Evolutionary conservation across 345 rosid species (phyloP).

Genomic region (Murraya koenigii): DNA sequence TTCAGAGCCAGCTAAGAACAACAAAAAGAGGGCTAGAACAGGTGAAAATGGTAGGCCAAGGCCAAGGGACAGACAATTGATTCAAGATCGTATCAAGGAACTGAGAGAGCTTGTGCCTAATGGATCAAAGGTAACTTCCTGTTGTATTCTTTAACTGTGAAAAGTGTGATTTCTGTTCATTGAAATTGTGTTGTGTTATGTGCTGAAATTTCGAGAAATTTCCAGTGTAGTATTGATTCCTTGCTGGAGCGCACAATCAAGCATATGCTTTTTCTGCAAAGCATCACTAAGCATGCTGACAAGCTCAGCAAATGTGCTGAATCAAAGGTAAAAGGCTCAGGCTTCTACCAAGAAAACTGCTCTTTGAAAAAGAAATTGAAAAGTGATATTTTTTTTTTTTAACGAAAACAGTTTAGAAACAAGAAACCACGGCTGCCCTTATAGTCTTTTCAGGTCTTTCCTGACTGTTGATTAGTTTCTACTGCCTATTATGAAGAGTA

Average conservation of each 20-base stretch:
- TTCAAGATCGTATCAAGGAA: conserved; percentile 97
- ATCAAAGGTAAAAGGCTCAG: conserved; percentile 45
- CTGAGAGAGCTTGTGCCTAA: conserved; percentile 93
- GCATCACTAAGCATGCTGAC: conserved; percentile 83
- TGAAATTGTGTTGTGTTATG: conserved; percentile 8
- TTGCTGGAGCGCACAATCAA: conserved; percentile 92
- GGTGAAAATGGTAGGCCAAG: conserved; percentile 91
- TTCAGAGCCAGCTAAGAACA: conserved; percentile 59
- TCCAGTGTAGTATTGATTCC: conserved; percentile 97
- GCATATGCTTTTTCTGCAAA: conserved; percentile 85
- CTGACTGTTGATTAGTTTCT: neutral
- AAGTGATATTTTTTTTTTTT: neutral
- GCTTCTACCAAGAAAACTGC: neutral
- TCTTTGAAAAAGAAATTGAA: neutral
- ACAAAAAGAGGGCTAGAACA: conserved; percentile 74
- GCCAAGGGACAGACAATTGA: conserved; percentile 96
- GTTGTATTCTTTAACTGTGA: neutral
- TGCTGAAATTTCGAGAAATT: conserved; percentile 30
- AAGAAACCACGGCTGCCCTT: neutral
- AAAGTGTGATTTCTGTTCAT: conserved; percentile 1
- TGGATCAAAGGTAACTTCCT: conserved; percentile 80
- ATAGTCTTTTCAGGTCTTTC: neutral
- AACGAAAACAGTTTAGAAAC: neutral
- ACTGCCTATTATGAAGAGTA: neutral
- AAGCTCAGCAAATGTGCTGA: conserved; percentile 74